Evolutionary conservation across 352 stramenopile species (phyloP), one percentile per base, ranked within the genome.

Genomic region (Globisporangium uncinulatum): DNA sequence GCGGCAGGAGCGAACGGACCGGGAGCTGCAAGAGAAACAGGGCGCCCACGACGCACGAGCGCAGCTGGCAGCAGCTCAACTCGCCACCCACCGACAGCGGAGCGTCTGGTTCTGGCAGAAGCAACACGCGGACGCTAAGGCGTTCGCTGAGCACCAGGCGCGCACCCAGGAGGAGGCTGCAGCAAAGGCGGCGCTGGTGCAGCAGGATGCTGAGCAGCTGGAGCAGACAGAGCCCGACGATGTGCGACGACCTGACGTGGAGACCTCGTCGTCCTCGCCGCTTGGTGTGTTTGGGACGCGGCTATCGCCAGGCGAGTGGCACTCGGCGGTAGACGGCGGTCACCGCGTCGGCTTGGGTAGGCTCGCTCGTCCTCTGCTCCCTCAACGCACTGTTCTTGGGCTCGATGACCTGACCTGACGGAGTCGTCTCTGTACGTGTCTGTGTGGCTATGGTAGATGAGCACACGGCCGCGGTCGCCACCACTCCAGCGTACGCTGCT

Each of bases 21-120:
- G 76, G 10, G 57, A 70, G 41, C 63, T 73, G 4, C 59, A 66
- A 9, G 63, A 75, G 36, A 82, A 87, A 20, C 69, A 76, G 20
- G 65, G 55, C 1, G 32, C 53, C 1, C 49, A 56, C 1, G 57
- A 58, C 0, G 60, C 64, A 4, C 50, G 66, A 0, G 63, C 70
- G 49, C 47, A 63, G 11, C 57, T 62, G 24, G 56, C 44, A 10
- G 69, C 71, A 2, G 37, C 66, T 0, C 65, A 77, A n/a, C 53
- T 67, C 0, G 53, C 64, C 0, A 65, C 78, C 36, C 68, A 70
- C 4, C 67, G 83, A 7, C 63, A 78, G n/a, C 71, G 76, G 59
- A 90, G 82, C 48, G 66, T 79, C 50, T 74, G 69, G 17, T 91
- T 87, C 51, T 92, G 83, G 83, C 62, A 84, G 54, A 86, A 86